These are phyloP conservation scores for Cochlearia excelsa DNA, from an alignment of 345 rosid species.

Conservation along the genomic window DNA sequence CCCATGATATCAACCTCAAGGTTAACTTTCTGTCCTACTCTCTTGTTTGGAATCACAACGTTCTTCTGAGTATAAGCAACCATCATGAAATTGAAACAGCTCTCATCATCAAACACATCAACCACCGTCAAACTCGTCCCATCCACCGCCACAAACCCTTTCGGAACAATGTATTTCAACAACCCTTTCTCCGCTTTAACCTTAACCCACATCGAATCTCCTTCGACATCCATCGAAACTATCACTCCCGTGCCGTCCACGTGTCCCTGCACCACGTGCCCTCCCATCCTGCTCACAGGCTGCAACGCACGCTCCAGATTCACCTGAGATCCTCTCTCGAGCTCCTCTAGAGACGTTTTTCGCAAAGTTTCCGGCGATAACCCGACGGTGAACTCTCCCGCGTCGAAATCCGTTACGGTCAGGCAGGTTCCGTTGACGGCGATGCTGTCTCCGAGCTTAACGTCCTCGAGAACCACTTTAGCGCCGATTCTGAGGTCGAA, in stretches of 20 bases:
- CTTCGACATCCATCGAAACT: slow-evolving; percentile 52
- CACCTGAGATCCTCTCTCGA: slow-evolving; percentile 64
- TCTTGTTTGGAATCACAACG: slow-evolving; percentile 68
- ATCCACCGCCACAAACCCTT: slow-evolving; percentile 83
- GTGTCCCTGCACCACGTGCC: slow-evolving; percentile 92
- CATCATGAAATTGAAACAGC: slow-evolving; percentile 79
- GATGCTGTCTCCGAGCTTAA: slow-evolving; percentile 79
- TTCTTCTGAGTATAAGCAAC: slow-evolving; percentile 81
- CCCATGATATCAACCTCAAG: slow-evolving; percentile 91
- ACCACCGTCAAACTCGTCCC: slow-evolving; percentile 94
- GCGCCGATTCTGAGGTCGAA: slow-evolving; percentile 62
- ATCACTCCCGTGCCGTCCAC: slow-evolving; percentile 93
- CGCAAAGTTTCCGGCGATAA: slow-evolving; percentile 75
- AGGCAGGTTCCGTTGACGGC: slow-evolving; percentile 85
- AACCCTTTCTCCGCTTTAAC: slow-evolving; percentile 53
- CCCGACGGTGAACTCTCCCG: slow-evolving; percentile 64
- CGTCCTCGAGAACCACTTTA: slow-evolving; percentile 57
- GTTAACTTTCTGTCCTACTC: slow-evolving; percentile 77
- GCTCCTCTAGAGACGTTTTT: slow-evolving; percentile 66
- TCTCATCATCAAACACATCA: slow-evolving; percentile 71
- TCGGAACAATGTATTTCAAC: slow-evolving; percentile 72
- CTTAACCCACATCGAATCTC: slow-evolving; percentile 84
- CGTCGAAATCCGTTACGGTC: slow-evolving; percentile 66
- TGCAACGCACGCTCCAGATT: slow-evolving; percentile 85
- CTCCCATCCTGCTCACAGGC: slow-evolving; percentile 47